Percentiles rank a stretch among this genome's conserved stretches.
Evolutionary conservation across 2,329 filamentous ascomycete genomes (phyloP).

Genomic region (Hymenoscyphus repandus): DNA sequence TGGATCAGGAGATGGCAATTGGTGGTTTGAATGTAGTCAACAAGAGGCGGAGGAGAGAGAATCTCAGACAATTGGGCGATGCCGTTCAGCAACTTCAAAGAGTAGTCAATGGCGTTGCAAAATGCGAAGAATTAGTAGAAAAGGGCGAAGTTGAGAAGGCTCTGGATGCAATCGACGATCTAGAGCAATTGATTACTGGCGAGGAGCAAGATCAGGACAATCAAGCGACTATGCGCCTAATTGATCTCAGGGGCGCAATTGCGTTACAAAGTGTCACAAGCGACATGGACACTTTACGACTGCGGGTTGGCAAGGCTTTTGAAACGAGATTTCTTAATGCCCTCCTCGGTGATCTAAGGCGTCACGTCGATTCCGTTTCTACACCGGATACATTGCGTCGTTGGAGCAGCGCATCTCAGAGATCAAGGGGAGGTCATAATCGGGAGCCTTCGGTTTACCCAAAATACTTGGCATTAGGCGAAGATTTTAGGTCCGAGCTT

Average conservation of each 20-base stretch:
- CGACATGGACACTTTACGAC: conserved; percentile 70
- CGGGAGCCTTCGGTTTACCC: conserved; percentile 67
- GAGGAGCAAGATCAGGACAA: conserved; percentile 37
- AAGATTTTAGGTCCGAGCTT: conserved; percentile 65
- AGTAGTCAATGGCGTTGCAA: conserved; percentile 68
- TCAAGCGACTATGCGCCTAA: conserved; percentile 33
- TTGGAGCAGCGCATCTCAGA: conserved; percentile 74
- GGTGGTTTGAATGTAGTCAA: conserved; percentile 82
- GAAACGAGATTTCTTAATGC: conserved; percentile 74
- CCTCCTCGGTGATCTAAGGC: conserved; percentile 71
- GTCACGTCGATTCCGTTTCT: conserved; percentile 72
- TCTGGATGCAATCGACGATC: conserved; percentile 67
- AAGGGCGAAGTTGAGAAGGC: conserved; percentile 78
- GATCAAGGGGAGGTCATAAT: conserved; percentile 62
- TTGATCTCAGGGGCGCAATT: conserved; percentile 70
- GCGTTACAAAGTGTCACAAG: conserved; percentile 75
- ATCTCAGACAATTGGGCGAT: conserved; percentile 74
- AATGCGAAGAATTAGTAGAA: conserved; percentile 78
- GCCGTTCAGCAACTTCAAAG: conserved; percentile 78
- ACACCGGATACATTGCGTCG: conserved; percentile 70
- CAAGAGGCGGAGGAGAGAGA: conserved; percentile 75
- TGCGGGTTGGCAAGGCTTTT: conserved; percentile 80
- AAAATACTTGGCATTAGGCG: conserved; percentile 70
- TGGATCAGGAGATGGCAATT: conserved; percentile 83
- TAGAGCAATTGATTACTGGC: conserved; percentile 78